A percentile compares a stretch with the other conserved stretches of the same genome.
phyloP scores from a whole-genome alignment of 225 moss, liverwort and hornwort species.

The Marchantia polymorpha region DNA sequence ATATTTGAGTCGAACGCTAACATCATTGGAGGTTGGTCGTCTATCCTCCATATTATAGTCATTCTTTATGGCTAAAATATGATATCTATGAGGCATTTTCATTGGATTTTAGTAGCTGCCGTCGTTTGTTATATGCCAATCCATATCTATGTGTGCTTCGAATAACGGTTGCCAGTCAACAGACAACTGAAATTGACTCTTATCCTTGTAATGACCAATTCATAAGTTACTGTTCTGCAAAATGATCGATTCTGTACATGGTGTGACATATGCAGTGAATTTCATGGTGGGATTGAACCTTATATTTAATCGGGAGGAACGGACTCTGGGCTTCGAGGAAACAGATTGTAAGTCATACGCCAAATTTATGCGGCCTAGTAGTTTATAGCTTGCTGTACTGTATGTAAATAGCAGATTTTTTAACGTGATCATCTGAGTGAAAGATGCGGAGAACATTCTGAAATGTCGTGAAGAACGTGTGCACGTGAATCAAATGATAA shows the following conservation, averaged over 20 bases:
- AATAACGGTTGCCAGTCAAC: no score
- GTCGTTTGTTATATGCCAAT: background rate
- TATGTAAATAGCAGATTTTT: no score
- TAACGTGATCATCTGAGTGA: no score
- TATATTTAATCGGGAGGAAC: constrained; percentile 20
- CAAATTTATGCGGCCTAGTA: no score
- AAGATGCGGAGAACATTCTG: no score
- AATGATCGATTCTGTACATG: background rate
- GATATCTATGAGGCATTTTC: background rate
- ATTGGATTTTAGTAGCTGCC: background rate
- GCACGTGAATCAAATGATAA: no score
- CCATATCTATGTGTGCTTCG: background rate
- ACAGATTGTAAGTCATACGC: constrained; percentile 26
- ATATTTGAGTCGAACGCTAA: constrained; percentile 18
- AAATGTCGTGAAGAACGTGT: no score
- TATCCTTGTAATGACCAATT: no score
- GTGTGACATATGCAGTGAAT: constrained; percentile 27
- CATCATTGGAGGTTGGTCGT: constrained; percentile 36
- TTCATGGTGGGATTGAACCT: constrained; percentile 34
- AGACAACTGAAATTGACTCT: no score
- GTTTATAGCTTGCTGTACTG: no score
- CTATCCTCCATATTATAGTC: background rate
- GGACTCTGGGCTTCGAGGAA: constrained; percentile 21
- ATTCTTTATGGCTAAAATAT: background rate
- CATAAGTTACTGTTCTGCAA: no score